phyloP scores from a whole-genome alignment of 768 basidiomycete species.

The Mycena indigotica region DNA sequence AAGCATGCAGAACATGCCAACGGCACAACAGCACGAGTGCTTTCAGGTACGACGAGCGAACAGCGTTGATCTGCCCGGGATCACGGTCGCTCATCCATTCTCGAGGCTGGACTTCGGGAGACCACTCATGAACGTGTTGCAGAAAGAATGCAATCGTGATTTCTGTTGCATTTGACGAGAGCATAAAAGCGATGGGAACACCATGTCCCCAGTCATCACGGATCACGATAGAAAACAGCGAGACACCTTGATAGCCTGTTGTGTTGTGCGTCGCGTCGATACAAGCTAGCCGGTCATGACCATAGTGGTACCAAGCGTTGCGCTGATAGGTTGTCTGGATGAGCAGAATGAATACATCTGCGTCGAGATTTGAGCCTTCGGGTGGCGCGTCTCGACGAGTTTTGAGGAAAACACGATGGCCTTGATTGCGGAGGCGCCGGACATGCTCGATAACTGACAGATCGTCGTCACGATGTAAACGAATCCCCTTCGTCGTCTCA shows the following conservation, averaged over 20 bases:
- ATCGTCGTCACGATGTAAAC: no score
- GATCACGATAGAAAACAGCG: slow-evolving; percentile 4
- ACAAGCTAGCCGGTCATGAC: not conserved
- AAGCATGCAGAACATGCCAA: slow-evolving; percentile 34
- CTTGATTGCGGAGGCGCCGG: no score
- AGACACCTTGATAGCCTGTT: slow-evolving; percentile 5
- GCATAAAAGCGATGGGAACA: slow-evolving; percentile 24
- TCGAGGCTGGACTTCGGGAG: not conserved
- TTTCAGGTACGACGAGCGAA: not conserved
- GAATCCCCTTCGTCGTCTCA: no score
- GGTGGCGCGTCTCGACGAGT: slow-evolving; percentile 3
- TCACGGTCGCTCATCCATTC: slow-evolving; percentile 2
- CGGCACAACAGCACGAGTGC: slow-evolving; percentile 24
- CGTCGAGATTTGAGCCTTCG: not conserved
- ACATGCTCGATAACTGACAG: no score
- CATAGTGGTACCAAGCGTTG: not conserved
- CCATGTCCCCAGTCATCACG: slow-evolving; percentile 15
- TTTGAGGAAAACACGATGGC: slow-evolving; percentile 15
- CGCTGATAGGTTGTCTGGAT: slow-evolving; percentile 13
- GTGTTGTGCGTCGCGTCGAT: slow-evolving; percentile 20
- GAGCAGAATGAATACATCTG: slow-evolving; percentile 5
- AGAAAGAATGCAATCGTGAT: slow-evolving; percentile 22
- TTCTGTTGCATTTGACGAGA: slow-evolving; percentile 20
- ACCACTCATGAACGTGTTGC: not conserved
- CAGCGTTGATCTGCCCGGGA: slow-evolving; percentile 5